Percentiles rank a stretch among this genome's conserved stretches.
phyloP scores from a whole-genome alignment of 495 filamentous ascomycete genomes.

The Mytilinidion resinicola region DNA sequence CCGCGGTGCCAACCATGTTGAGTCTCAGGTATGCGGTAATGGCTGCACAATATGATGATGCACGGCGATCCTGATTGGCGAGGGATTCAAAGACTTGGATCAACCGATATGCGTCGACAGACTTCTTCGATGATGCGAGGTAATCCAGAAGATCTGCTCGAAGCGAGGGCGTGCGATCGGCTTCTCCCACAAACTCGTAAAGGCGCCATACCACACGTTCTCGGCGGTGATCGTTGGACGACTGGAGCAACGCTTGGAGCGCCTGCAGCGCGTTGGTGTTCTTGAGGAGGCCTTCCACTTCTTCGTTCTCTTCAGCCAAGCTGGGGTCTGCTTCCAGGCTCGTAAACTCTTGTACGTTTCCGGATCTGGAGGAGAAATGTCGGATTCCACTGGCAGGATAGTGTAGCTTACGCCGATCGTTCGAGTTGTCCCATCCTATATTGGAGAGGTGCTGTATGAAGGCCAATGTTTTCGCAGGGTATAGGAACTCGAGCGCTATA shows the following conservation, averaged over 20 bases:
- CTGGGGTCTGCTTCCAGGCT: not conserved
- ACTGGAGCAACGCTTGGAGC: slow-evolving; percentile 4
- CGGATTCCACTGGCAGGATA: not conserved
- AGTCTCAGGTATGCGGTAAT: slow-evolving; percentile 21
- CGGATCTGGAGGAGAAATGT: slow-evolving; percentile 9
- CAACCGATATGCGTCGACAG: slow-evolving; percentile 9
- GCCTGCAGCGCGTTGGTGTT: slow-evolving; percentile 9
- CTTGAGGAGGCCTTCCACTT: slow-evolving; percentile 9
- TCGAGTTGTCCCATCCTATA: not conserved
- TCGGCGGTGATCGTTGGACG: not conserved
- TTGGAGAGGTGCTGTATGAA: slow-evolving; percentile 20
- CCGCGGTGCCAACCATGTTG: slow-evolving; percentile 19
- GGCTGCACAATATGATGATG: slow-evolving; percentile 23
- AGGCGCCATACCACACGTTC: slow-evolving; percentile 19
- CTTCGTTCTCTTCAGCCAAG: not conserved
- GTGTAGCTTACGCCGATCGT: slow-evolving; percentile 6
- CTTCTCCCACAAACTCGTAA: slow-evolving; percentile 6
- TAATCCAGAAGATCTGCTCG: slow-evolving; percentile 29
- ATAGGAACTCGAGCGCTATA: slow-evolving; percentile 23
- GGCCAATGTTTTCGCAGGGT: slow-evolving; percentile 25
- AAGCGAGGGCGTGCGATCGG: slow-evolving; percentile 17
- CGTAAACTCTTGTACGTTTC: not conserved
- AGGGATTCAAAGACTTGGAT: slow-evolving; percentile 20
- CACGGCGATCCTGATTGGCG: slow-evolving; percentile 6
- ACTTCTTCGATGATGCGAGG: slow-evolving; percentile 14